These are phyloP conservation scores for Xylaria sp. DNA, from an alignment of 2,329 filamentous ascomycete genomes.

Conservation along the genomic window DNA sequence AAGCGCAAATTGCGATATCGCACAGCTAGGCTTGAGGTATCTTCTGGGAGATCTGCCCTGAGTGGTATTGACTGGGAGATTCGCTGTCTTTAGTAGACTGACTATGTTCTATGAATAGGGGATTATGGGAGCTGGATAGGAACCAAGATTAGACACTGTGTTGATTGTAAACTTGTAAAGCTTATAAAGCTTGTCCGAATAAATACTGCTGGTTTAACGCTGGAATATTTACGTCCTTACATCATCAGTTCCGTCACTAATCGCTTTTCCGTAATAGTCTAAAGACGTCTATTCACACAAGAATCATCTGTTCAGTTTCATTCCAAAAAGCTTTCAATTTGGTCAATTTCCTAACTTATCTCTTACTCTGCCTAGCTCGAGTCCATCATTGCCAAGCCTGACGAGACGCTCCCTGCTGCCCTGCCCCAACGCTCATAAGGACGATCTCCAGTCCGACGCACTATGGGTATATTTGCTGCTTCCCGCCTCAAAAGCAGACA, in stretches of 20 bases:
- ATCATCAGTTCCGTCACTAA: background rate
- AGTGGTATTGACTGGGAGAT: background rate
- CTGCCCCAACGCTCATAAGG: constrained; percentile 8
- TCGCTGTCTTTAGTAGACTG: background rate
- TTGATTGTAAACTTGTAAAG: background rate
- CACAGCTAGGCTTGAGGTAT: constrained; percentile 1
- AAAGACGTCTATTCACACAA: background rate
- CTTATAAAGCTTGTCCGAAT: background rate
- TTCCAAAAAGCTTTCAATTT: constrained; percentile 5
- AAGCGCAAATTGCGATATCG: constrained; percentile 9
- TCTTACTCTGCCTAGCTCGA: constrained; percentile 6
- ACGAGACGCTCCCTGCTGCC: background rate
- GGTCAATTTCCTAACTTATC: constrained; percentile 11
- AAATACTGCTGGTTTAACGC: background rate
- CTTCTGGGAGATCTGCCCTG: constrained; percentile 3
- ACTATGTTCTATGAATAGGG: background rate
- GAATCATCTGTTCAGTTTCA: constrained; percentile 3
- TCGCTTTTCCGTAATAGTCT: background rate
- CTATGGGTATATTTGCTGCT: constrained; percentile 8
- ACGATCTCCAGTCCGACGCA: background rate
- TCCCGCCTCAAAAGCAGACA: background rate
- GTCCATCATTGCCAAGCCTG: background rate
- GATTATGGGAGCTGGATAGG: constrained; percentile 7
- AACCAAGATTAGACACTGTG: background rate
- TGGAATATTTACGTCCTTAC: background rate